A percentile compares a stretch with the other conserved stretches of the same genome.
phyloP scores from a whole-genome alignment of 2,329 filamentous ascomycete genomes.

The Fusarium acutatum region DNA sequence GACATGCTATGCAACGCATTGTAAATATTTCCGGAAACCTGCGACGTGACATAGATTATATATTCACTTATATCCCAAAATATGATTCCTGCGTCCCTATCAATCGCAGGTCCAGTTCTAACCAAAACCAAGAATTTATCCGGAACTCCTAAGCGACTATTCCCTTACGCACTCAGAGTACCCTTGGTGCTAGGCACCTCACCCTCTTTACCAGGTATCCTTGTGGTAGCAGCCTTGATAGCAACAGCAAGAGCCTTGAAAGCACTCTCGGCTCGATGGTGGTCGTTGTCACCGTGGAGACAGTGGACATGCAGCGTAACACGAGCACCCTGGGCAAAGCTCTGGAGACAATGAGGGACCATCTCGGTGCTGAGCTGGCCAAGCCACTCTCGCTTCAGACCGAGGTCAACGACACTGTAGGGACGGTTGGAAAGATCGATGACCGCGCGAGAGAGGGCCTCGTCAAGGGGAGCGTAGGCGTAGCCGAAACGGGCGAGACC shows the following conservation, averaged over 20 bases:
- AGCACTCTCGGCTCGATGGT: slow-evolving; percentile 94
- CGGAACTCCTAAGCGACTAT: slow-evolving; percentile 33
- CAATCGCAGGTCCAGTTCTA: slow-evolving; percentile 18
- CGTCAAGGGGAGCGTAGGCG: slow-evolving; percentile 93
- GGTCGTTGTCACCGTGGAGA: slow-evolving; percentile 89
- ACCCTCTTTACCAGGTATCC: slow-evolving; percentile 81
- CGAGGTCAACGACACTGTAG: slow-evolving; percentile 83
- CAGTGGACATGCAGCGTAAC: slow-evolving; percentile 97
- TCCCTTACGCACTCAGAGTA: slow-evolving; percentile 70
- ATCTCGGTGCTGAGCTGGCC: slow-evolving; percentile 95
- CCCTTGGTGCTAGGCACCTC: slow-evolving; percentile 98
- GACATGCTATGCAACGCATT: neutral
- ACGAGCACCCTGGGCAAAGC: slow-evolving; percentile 89
- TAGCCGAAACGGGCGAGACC: slow-evolving; percentile 91
- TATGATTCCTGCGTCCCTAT: neutral
- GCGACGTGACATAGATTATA: neutral
- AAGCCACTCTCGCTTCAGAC: slow-evolving; percentile 89
- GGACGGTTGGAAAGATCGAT: slow-evolving; percentile 95
- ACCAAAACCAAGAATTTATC: slow-evolving; percentile 18
- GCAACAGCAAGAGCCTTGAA: slow-evolving; percentile 97
- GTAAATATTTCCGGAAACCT: neutral
- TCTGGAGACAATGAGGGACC: slow-evolving; percentile 94
- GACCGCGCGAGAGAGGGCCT: slow-evolving; percentile 91
- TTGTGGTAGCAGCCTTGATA: slow-evolving; percentile 77
- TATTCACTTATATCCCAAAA: neutral